Evolutionary conservation across 208 protist species (phyloP), one percentile per base, ranked within the genome.

Genomic region (Leishmania gerbilli): DNA sequence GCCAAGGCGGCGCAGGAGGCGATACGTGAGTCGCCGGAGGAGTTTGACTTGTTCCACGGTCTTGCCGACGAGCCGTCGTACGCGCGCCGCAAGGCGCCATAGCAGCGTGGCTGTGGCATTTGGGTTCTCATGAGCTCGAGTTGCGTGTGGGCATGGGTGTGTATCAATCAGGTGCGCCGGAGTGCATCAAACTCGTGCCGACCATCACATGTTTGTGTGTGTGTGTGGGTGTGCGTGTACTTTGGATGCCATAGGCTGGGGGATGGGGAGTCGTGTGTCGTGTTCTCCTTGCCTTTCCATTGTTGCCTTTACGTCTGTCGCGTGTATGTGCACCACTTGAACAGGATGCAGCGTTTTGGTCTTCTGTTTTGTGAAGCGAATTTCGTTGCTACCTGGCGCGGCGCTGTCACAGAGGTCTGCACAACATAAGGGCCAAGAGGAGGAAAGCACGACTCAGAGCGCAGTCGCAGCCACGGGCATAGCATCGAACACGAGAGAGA

Each of bases 41-140:
- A 96, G 71, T 90, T 95, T 42, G 95, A 97, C 87, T 83, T 97
- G 40, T 93, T 97, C 69, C 95, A 97, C 79, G 95, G 95, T 13
- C 85, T 97, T 34, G 90, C 88, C 40, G 92, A 95, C 72, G 79
- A 90, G 81, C 91, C 92, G 47, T 95, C 94, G 5, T 95, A 91
- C 80, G 82, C 74, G 40, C 75, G 68, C 31, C 62, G 79, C 76
- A 87, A 80, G 60, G 37, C 42, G 67, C 85, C 89, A 40, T 93
- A 89, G 56, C 27, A 27, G 56, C 74, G 42, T 74, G 4, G 45
- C 24, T 55, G 69, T 21, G 69, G 8, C 27, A 51, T 51, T 53
- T n/a, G 24, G 24, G 19, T 7, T 53, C 45, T 53, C 40, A 74
- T 74, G 69, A 74, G 45, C 69, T 45, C 24, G 24, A n/a, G 27